Evolutionary conservation across 2,329 filamentous ascomycete genomes (phyloP).

Genomic region (Biscogniauxia sp.): DNA sequence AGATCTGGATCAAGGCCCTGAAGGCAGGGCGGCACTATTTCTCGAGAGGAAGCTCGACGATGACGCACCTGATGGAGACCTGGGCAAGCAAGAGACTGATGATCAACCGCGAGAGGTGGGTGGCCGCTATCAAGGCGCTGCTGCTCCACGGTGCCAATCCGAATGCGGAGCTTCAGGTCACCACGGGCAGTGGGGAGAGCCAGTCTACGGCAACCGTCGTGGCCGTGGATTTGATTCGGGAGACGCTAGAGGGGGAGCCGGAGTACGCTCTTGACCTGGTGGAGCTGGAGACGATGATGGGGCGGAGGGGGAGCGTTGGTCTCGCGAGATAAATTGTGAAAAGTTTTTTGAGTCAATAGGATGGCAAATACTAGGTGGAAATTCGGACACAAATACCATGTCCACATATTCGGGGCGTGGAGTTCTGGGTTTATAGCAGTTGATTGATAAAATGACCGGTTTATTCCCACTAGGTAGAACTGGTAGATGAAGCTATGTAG

Average conservation of each 20-base stretch:
- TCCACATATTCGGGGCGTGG: not conserved
- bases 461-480: not conserved
- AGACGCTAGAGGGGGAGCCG: constrained; percentile 32
- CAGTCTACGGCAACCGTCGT: constrained; percentile 23
- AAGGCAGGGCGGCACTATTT: constrained; percentile 32
- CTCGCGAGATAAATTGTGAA: constrained; percentile 19
- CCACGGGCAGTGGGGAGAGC: constrained; percentile 16
- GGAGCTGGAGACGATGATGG: constrained; percentile 30
- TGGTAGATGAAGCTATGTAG: not conserved
- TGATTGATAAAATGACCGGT: not conserved
- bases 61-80: constrained; percentile 31
- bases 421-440: not conserved
- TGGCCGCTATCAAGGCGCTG: constrained; percentile 29
- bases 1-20: constrained; percentile 27
- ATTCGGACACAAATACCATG: not conserved
- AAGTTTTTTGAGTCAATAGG: not conserved
- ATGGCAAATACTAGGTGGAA: not conserved
- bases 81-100: constrained; percentile 29
- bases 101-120: constrained; percentile 32
- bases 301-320: constrained; percentile 28
- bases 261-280: constrained; percentile 32
- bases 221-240: constrained; percentile 30
- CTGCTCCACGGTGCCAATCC: constrained; percentile 31
- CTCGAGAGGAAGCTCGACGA: constrained; percentile 29
- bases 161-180: constrained; percentile 26